Base-by-base conservation (phyloP, 768 basidiomycete species). In the Leccinum boreale region DNA sequence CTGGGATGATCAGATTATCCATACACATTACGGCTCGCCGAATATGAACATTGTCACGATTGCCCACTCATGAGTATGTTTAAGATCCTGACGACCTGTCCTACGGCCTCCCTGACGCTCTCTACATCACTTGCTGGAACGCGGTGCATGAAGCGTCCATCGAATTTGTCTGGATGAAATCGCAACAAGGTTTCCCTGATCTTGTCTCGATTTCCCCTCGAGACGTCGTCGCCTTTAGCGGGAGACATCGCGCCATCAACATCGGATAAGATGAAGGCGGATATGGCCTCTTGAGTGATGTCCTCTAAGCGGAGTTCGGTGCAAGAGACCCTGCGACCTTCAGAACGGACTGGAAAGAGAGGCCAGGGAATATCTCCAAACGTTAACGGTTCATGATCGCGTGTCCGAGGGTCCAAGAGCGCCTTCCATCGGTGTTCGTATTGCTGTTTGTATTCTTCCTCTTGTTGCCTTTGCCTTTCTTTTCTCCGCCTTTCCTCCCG, bases 91-190 rank as follows among this genome's bases (percentile, higher is more conserved):
- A 79, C 85, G 5, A 92, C 83, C 33, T 81, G 78, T 5, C 84
- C 86, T 19, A 86, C 84, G 0, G 78, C 86, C 60, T 87, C 84
- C 52, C 74, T 74, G 3, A 89, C 85, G 15, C 60, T 66, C 45
- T 78, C 78, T 64, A 65, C 70, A 23, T 91, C 86, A 12, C 62
- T 64, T 31, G 75, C 73, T 45, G 62, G 65, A 6, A 90, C 76
- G 5, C 77, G 75, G 50, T 68, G 67, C 79, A 89, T 83, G 50
- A 90, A 73, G 33, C 89, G 79, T 19, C 89, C 87, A 67, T 91
- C 87, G 54, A 90, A 90, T 68, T 91, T 91, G 70, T 91, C 89
- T 2, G 89, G 89, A 66, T 91, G 89, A 68, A 87, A 91, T 19
- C 88, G 84, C 24, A 90, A 70, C 64, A 89, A 78, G 0, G 86